phyloP scores from a whole-genome alignment of 2,329 filamentous ascomycete species.

The Fonsecaea multimorphosa region DNA sequence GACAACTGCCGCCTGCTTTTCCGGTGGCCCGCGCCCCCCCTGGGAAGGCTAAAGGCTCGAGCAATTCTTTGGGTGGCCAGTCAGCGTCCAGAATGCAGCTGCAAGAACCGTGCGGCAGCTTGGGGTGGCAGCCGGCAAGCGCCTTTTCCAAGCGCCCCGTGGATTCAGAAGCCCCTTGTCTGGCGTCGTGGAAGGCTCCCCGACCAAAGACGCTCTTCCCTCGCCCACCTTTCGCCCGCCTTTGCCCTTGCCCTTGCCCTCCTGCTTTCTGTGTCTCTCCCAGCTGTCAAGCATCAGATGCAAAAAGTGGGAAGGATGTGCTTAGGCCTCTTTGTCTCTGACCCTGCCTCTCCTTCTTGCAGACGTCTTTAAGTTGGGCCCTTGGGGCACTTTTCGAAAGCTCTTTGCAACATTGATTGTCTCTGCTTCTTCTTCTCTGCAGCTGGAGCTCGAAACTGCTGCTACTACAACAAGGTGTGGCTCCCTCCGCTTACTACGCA shows the following conservation, averaged over 20 bases:
- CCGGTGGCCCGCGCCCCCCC: constrained; percentile 23
- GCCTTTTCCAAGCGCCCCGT: constrained; percentile 26
- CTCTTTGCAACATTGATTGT: not conserved
- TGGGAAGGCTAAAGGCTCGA: constrained; percentile 10
- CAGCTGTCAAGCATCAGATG: constrained; percentile 10
- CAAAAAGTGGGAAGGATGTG: constrained; percentile 10
- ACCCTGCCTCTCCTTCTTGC: not conserved
- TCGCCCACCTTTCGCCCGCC: not conserved
- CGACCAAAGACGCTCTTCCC: not conserved
- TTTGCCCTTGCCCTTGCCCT: not conserved
- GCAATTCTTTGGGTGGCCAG: constrained; percentile 15
- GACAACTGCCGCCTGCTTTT: constrained; percentile 19
- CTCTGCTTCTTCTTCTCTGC: constrained; percentile 5
- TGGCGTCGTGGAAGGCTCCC: constrained; percentile 14
- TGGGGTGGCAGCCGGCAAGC: constrained; percentile 26
- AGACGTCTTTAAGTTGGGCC: constrained; percentile 5
- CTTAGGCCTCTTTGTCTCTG: constrained; percentile 4
- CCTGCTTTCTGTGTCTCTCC: not conserved
- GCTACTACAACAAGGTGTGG: constrained; percentile 9
- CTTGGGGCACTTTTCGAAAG: not conserved
- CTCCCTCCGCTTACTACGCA: constrained; percentile 14
- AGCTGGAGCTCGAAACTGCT: not conserved
- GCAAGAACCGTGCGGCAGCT: constrained; percentile 15
- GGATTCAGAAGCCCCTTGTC: not conserved
- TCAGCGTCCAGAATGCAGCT: constrained; percentile 15